Evolutionary conservation across 2,329 filamentous ascomycete genomes (phyloP).

Genomic region (Neophaeococcomyces aloes): DNA sequence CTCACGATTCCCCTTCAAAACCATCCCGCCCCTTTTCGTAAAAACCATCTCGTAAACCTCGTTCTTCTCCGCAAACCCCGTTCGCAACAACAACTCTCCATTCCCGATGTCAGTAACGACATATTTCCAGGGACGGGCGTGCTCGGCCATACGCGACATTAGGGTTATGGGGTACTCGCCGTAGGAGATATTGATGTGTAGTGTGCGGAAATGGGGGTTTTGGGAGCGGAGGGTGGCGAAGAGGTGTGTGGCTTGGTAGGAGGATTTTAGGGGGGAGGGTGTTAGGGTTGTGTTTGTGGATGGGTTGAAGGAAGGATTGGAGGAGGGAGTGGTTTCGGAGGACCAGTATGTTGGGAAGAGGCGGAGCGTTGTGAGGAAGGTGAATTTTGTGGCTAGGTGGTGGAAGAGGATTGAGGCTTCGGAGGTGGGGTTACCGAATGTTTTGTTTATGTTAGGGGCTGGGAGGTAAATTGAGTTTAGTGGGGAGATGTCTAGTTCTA

Average conservation of each 20-base stretch:
- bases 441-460: neutral
- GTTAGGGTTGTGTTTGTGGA: neutral
- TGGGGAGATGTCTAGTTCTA: neutral
- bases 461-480: neutral
- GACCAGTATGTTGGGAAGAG: constrained; percentile 1
- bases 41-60: too few species aligned
- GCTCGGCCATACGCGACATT: neutral
- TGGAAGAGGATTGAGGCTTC: neutral
- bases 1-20: too few species aligned
- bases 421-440: neutral
- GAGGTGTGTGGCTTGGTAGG: neutral
- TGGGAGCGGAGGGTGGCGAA: neutral
- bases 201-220: neutral
- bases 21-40: too few species aligned
- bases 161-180: neutral
- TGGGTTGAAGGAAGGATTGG: neutral
- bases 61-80: too few species aligned
- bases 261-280: neutral
- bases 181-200: neutral
- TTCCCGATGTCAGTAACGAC: neutral
- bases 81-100: too few species aligned
- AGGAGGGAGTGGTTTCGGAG: neutral
- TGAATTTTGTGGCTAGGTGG: neutral
- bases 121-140: neutral
- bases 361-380: neutral